phyloP scores from a whole-genome alignment of 805 yeast species.

The Candida sanyiensis region DNA sequence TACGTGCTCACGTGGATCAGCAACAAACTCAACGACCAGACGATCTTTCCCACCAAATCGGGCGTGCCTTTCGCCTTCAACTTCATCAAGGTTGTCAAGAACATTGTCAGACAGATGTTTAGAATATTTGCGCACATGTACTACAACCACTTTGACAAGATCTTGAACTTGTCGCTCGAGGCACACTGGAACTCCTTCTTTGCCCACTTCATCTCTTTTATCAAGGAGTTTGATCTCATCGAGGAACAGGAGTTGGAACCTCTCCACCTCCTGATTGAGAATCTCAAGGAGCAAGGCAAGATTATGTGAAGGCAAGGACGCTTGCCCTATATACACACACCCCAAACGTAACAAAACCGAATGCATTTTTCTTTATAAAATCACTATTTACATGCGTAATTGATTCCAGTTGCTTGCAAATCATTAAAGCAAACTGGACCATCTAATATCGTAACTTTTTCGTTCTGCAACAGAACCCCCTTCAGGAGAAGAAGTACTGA shows the following conservation, averaged over 20 bases:
- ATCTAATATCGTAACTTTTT: not conserved
- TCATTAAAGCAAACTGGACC: slow-evolving; percentile 1
- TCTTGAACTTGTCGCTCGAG: slow-evolving; percentile 86
- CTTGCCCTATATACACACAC: not conserved
- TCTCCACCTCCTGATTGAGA: slow-evolving; percentile 65
- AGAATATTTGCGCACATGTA: slow-evolving; percentile 93
- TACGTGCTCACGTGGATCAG: slow-evolving; percentile 87
- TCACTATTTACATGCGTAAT: not conserved
- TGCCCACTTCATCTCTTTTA: slow-evolving; percentile 86
- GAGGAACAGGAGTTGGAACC: slow-evolving; percentile 81
- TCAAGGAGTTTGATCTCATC: slow-evolving; percentile 75
- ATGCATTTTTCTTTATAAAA: not conserved
- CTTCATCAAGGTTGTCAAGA: slow-evolving; percentile 75
- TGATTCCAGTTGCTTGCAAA: not conserved
- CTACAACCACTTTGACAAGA: slow-evolving; percentile 89
- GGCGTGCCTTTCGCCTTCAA: slow-evolving; percentile 87
- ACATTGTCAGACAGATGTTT: slow-evolving; percentile 87
- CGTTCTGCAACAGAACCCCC: not conserved
- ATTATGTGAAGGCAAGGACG: slow-evolving; percentile 32
- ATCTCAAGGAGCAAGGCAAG: slow-evolving; percentile 81
- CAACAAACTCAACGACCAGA: slow-evolving; percentile 81
- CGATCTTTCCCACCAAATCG: slow-evolving; percentile 84
- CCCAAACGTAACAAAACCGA: not conserved
- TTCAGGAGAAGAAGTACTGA: slow-evolving; percentile 63
- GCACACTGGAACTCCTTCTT: slow-evolving; percentile 98